Base-by-base conservation (phyloP, 495 filamentous ascomycete species). In the Platismatia glauca region DNA sequence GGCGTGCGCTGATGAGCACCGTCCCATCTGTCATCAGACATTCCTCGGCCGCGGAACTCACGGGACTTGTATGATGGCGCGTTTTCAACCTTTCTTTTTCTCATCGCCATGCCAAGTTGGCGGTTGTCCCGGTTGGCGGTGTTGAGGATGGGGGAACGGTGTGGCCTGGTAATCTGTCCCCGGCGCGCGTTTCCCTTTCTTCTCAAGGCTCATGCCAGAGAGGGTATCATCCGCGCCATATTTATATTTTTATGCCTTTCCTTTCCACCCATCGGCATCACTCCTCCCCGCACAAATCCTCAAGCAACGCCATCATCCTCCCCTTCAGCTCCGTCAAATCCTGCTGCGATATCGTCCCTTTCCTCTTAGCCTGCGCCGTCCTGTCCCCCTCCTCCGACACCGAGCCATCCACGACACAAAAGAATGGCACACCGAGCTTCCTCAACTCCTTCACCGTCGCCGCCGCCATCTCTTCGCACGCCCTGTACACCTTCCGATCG, bases 381-480 rank as follows among this genome's bases (percentile, higher is more conserved):
- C 46, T 38, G 7, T 16, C 56, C 56, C 53, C 61, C 55, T 39
- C 39, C 62, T 2, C 18, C n/a, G 13, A 39, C 15, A 27, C 71
- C 39, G 85, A 66, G 16, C 74, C 71, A 33, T 68, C 65, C 48
- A 72, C 74, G 13, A 79, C 74, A 43, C 76, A 78, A 69, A 89
- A 90, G 69, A 89, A 89, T 1, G 87, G 87, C 39, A 89, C 82
- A 7, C 80, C 79, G 59, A 88, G 68, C 11, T 66, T 74, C 41
- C 78, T 76, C 31, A 90, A 70, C 67, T 86, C 84, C 16, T 70
- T 62, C 11, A 70, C 72, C 69, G 86, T 81, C 7, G 82, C 79
- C 12, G 76, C 72, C 1, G 79, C 77, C 86, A 90, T 87, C 29
- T 83, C 73, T 22, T 64, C 70, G 41, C 78, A 80, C 24, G 85